phyloP scores from a whole-genome alignment of 2,329 filamentous ascomycete species.

The Paraphoma sp. region DNA sequence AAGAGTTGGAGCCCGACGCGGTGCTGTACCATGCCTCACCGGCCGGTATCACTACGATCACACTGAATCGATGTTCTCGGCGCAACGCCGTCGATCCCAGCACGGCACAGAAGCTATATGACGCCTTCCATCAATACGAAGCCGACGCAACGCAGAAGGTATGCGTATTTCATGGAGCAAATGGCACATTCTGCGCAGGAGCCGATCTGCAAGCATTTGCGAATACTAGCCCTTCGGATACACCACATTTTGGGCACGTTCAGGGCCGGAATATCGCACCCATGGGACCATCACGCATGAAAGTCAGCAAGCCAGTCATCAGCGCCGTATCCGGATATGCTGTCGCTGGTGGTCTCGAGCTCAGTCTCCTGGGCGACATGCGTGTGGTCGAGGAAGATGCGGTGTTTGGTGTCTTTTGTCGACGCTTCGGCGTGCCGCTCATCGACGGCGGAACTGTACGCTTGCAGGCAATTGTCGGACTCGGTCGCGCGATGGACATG shows the following conservation, averaged over 20 bases:
- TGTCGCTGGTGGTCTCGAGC: constrained; percentile 62
- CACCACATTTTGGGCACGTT: constrained; percentile 40
- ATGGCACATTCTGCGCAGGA: constrained; percentile 61
- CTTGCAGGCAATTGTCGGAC: constrained; percentile 58
- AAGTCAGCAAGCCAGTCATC: constrained; percentile 60
- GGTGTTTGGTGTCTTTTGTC: constrained; percentile 63
- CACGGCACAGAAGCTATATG: constrained; percentile 57
- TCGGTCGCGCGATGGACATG: constrained; percentile 63
- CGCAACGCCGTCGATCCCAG: constrained; percentile 61
- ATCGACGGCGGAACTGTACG: constrained; percentile 62
- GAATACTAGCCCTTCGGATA: constrained; percentile 3
- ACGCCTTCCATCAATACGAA: constrained; percentile 59
- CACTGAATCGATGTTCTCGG: constrained; percentile 59
- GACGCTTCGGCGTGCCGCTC: constrained; percentile 60
- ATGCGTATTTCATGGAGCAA: constrained; percentile 57
- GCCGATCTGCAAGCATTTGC: constrained; percentile 60
- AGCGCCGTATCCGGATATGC: constrained; percentile 60
- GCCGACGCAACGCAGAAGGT: constrained; percentile 59
- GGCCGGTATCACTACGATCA: constrained; percentile 61
- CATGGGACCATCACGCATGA: constrained; percentile 61
- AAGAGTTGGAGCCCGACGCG: constrained; percentile 12
- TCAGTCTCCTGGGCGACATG: constrained; percentile 61
- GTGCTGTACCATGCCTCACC: constrained; percentile 25
- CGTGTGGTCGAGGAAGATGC: constrained; percentile 61
- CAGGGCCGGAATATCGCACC: constrained; percentile 52